Evolutionary conservation across 2,329 filamentous ascomycete genomes (phyloP).

Genomic region (Cladosporium sp.): DNA sequence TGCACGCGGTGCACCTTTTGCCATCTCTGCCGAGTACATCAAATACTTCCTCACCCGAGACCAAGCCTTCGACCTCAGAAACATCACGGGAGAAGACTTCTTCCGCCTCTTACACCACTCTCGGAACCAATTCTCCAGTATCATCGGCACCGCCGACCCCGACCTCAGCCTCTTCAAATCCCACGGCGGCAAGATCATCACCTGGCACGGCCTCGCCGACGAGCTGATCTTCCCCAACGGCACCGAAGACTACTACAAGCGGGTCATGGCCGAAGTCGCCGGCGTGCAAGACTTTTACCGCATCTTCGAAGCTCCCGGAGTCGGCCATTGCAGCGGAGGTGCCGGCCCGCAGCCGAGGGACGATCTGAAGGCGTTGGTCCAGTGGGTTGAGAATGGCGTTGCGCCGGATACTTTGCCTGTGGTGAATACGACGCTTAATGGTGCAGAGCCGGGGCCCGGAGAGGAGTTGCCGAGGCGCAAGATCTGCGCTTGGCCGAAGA

Average conservation of each 20-base stretch:
- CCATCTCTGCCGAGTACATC: constrained; percentile 31
- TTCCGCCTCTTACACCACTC: constrained; percentile 18
- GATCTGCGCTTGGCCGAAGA: constrained; percentile 17
- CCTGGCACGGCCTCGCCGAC: constrained; percentile 37
- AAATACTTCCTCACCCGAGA: constrained; percentile 30
- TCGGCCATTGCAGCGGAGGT: constrained; percentile 28
- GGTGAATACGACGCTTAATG: not conserved
- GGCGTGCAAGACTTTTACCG: constrained; percentile 26
- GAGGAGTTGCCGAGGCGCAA: not conserved
- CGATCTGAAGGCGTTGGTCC: constrained; percentile 5
- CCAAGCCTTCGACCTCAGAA: constrained; percentile 25
- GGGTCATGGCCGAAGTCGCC: constrained; percentile 19
- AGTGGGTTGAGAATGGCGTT: constrained; percentile 18
- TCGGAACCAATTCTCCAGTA: constrained; percentile 25
- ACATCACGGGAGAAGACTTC: constrained; percentile 27
- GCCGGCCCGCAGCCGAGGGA: constrained; percentile 15
- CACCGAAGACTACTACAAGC: constrained; percentile 33
- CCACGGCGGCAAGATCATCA: constrained; percentile 38
- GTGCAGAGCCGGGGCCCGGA: not conserved
- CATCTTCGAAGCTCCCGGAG: constrained; percentile 30
- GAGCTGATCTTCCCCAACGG: constrained; percentile 33
- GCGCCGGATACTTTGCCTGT: constrained; percentile 12
- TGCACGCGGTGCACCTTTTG: constrained; percentile 21
- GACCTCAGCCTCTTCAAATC: constrained; percentile 34
- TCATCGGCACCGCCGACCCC: constrained; percentile 34